Base-by-base conservation (phyloP, 805 yeast species). In the Pichia eremophila region DNA sequence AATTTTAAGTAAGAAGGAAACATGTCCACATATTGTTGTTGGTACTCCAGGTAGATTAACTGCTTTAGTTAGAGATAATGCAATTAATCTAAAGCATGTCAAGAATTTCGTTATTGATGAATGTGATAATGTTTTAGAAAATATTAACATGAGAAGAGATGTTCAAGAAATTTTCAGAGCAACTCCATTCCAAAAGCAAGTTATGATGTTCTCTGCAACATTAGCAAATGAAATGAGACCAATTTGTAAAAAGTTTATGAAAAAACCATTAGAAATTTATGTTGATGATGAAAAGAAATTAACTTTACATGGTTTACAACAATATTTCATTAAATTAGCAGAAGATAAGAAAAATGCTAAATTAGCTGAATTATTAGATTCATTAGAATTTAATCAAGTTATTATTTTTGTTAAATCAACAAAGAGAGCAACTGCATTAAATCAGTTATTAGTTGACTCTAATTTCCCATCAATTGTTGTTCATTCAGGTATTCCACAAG, bases 151-250 rank as follows among this genome's bases (percentile, higher is more conserved):
- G 99, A 86, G 99, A 77, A 83, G 96, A 68, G 99, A 91, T 65
- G 96, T 91, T 50, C 99, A 91, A 75, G 98, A 91, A 66, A 85
- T 93, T 55, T 91, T 93, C 81, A 83, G 96, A 69, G 86, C 86
- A 52, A 91, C 99, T 45, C 99, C 99, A 56, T 95, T 86, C 71
- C 96, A 91, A 68, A 91, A 91, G 72, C 99, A 91, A 74, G 98
- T 93, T 48, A 90, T 93, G 98, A 91, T 91, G 96, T 91, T 91
- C 70, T 85, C 96, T 51, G 99, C 99, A 56, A 91, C 99, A 48
- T 77, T 91, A 60, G 81, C 95, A 43, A 86, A 79, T 65, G 98
- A 91, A 65, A 88, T 91, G 62, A 85, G 96, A 69, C 96, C 96
- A 53, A 81, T 93, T 50, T 91, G 97, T 76, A 91, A 90, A 75